Conservation (phyloP, 805 yeast species). For the Pichia phayaonensis region DNA sequence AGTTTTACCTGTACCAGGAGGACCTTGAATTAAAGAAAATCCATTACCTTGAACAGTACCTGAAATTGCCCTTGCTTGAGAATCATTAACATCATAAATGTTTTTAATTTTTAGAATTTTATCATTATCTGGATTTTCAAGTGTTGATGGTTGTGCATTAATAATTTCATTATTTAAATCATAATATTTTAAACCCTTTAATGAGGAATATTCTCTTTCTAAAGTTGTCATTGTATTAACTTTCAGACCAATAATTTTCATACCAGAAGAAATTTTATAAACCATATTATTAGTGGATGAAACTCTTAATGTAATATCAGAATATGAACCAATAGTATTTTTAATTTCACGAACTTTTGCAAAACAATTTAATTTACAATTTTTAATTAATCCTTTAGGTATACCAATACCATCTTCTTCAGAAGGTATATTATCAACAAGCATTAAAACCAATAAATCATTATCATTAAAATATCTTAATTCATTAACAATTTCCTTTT, state of each 20-base stretch:
- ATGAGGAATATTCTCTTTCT: slow-evolving; percentile 85
- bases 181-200: slow-evolving; percentile 75
- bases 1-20: slow-evolving; percentile 99
- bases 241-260: slow-evolving; percentile 57
- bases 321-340: slow-evolving; percentile 51
- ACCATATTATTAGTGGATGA: slow-evolving; percentile 37
- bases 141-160: slow-evolving; percentile 51
- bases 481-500: slow-evolving; percentile 42
- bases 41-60: slow-evolving; percentile 65
- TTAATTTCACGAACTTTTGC: slow-evolving; percentile 77
- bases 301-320: slow-evolving; percentile 71
- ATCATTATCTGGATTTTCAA: slow-evolving; percentile 29
- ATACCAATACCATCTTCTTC: slow-evolving; percentile 19
- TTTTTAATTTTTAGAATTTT: slow-evolving; percentile 37
- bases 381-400: slow-evolving; percentile 11
- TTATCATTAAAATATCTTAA: slow-evolving; percentile 55
- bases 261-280: slow-evolving; percentile 55
- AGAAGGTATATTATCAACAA: slow-evolving; percentile 35
- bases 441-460: slow-evolving; percentile 64
- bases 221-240: slow-evolving; percentile 85
- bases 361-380: slow-evolving; percentile 46
- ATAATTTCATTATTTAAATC: slow-evolving; percentile 65
- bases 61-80: slow-evolving; percentile 86
- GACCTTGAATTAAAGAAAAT: slow-evolving; percentile 91
- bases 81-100: slow-evolving; percentile 60